Evolutionary conservation across 441 rosid genomes (phyloP).

Genomic region (Gossypium davidsonii): DNA sequence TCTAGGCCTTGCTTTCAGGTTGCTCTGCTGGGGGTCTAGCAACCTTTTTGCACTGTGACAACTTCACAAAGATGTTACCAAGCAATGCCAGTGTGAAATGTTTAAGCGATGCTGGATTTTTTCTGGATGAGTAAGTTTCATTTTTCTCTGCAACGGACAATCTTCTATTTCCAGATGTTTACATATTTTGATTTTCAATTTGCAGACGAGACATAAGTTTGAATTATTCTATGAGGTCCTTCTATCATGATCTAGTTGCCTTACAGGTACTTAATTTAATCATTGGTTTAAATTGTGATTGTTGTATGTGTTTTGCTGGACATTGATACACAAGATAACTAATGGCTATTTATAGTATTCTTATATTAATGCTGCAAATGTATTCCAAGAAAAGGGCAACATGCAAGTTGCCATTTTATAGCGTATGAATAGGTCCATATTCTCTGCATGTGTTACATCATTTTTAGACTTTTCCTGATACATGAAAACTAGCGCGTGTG

Average conservation of each 20-base stretch:
- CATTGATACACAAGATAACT: background rate
- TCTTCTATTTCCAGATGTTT: background rate
- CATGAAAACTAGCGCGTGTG: background rate
- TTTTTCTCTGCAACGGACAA: background rate
- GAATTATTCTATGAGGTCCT: slow-evolving; percentile 59
- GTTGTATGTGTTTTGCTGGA: background rate
- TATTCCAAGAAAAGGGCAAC: background rate
- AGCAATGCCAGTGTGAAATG: slow-evolving; percentile 51
- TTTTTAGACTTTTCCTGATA: background rate
- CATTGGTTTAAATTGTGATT: background rate
- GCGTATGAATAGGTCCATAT: background rate
- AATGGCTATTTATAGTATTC: background rate
- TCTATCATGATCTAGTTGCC: slow-evolving; percentile 46
- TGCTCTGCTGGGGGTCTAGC: slow-evolving; percentile 81
- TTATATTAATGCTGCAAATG: background rate
- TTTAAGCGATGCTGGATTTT: slow-evolving; percentile 72
- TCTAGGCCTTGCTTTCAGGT: slow-evolving; percentile 67
- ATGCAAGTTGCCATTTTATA: background rate
- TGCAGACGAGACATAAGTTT: slow-evolving; percentile 59
- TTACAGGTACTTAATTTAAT: slow-evolving; percentile 47
- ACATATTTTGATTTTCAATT: slow-evolving; percentile 12
- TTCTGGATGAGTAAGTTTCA: slow-evolving; percentile 50
- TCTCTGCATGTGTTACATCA: background rate
- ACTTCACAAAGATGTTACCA: slow-evolving; percentile 46
- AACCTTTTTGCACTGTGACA: slow-evolving; percentile 56